Base-by-base conservation (phyloP, 106 monocot species). In the Acorus gramineus region DNA sequence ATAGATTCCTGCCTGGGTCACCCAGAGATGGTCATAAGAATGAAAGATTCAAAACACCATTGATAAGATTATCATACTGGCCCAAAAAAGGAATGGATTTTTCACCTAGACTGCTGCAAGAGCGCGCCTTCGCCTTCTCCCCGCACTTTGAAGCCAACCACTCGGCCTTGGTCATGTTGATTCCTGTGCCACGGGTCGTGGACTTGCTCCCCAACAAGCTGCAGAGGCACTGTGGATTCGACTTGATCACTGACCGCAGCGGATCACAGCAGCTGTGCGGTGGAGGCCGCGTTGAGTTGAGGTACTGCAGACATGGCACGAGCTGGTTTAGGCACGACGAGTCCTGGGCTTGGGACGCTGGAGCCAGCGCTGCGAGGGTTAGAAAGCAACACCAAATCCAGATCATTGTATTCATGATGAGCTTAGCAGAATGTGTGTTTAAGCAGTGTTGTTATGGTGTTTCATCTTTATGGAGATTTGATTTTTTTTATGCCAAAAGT, bases 141-240 rank as follows among this genome's bases (percentile, higher is more conserved):
- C 83, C 80, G 14, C 87, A 80, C 11, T 72, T 76, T 6, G 71
- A 47, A 0, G 80, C 74, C 61, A 86, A 48, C 1, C 12, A 13
- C 13, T 62, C 14, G 2, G 80, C 86, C 61, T 69, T 58, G 0
- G 69, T 80, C 68, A 66, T 61, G 59, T 86, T 80, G 53, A 83
- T 59, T 9, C 80, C 77, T 28, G 75, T 62, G 57, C 79, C 78
- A 57, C 50, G 47, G 3, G 72, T 50, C 14, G 73, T 46, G 42
- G 64, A 73, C 61, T 46, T 66, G 49, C 61, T n/a, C 8, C 59
- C 67, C 4, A 86, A 76, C 67, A 80, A 60, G 74, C 62, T 76
- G 72, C 86, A 86, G 59, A 86, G 74, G 65, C 86, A 86, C 3
- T 56, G 51, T 2, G 80, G 73, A 42, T 80, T 66, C 2, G 68